Percentiles rank a stretch among this genome's conserved stretches.
These are phyloP conservation scores for Ascochyta koolunga DNA, from an alignment of 2,329 filamentous ascomycete species.

Conservation along the genomic window DNA sequence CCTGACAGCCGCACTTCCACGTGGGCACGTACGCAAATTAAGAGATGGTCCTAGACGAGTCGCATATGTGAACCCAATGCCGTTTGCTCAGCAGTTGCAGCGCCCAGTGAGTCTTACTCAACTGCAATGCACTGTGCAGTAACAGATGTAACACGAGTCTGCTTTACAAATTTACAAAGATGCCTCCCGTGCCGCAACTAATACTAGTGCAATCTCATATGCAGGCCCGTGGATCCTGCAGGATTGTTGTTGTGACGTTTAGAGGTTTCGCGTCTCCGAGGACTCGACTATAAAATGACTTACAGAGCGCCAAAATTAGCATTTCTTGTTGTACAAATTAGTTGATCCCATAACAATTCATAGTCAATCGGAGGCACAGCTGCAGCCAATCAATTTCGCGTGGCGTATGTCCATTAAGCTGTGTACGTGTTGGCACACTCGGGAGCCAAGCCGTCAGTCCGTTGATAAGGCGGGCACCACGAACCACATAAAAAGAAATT, in stretches of 20 bases:
- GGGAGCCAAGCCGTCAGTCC: constrained; percentile 8
- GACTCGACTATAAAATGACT: not conserved
- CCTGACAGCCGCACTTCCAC: constrained; percentile 14
- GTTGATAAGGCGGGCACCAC: not conserved
- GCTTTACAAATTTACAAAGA: constrained; percentile 7
- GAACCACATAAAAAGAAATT: constrained; percentile 5
- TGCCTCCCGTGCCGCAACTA: constrained; percentile 9
- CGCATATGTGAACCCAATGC: not conserved
- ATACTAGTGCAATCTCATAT: constrained; percentile 10
- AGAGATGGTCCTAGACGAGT: not conserved
- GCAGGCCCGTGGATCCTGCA: constrained; percentile 9
- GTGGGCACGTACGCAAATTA: constrained; percentile 9
- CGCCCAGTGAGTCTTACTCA: not conserved
- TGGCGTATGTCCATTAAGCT: not conserved
- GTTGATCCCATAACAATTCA: too few relatives aligned
- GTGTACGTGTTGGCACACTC: not conserved
- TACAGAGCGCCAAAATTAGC: not conserved
- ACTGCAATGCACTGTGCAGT: not conserved
- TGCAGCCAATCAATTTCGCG: not conserved
- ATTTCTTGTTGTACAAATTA: not conserved
- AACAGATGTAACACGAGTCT: not conserved
- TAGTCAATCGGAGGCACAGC: too few relatives aligned
- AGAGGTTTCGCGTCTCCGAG: constrained; percentile 8
- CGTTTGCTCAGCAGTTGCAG: not conserved
- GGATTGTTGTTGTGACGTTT: constrained; percentile 10